These are phyloP conservation scores for Diatrype stigma DNA, from an alignment of 2,329 filamentous ascomycete species.

Conservation along the genomic window DNA sequence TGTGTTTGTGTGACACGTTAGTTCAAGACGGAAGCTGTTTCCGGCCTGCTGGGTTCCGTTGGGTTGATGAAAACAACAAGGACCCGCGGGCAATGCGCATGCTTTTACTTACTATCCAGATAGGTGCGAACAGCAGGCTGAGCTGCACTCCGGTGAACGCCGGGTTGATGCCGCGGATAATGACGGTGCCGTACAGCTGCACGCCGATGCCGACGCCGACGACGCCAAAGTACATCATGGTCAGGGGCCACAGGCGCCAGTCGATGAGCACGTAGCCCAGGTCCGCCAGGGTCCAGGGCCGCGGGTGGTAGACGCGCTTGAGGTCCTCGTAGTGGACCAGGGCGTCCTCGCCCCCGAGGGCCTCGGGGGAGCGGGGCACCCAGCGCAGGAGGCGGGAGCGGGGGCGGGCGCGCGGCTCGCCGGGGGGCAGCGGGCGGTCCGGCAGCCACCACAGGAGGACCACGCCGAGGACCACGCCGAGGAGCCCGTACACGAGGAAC, in stretches of 20 bases:
- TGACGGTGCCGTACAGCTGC: constrained; percentile 82
- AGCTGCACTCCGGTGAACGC: constrained; percentile 68
- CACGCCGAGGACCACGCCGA: constrained; percentile 68
- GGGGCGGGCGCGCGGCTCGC: constrained; percentile 48
- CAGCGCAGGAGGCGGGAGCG: constrained; percentile 57
- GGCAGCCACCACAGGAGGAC: constrained; percentile 85
- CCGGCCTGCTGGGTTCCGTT: too few species aligned
- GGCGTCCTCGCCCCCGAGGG: constrained; percentile 72
- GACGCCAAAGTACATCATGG: constrained; percentile 91
- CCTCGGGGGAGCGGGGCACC: constrained; percentile 66
- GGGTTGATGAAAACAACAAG: too few species aligned
- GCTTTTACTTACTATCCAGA: constrained; percentile 70
- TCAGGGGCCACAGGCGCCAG: constrained; percentile 83
- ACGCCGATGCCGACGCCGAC: constrained; percentile 90
- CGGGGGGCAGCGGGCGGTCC: constrained; percentile 73
- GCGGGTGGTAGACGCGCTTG: constrained; percentile 71
- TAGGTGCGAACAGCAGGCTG: constrained; percentile 81
- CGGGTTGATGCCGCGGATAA: constrained; percentile 75
- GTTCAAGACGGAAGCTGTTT: too few species aligned
- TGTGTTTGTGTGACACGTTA: too few species aligned
- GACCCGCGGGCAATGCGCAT: neutral
- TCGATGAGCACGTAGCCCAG: constrained; percentile 69
- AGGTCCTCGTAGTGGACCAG: constrained; percentile 79
- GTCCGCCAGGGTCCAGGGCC: constrained; percentile 69
- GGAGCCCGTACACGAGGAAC: constrained; percentile 82